Percentiles rank a stretch among this genome's conserved stretches.
phyloP scores from a whole-genome alignment of 192 early-diverging fungal genomes.

The Coemansia pectinata region DNA sequence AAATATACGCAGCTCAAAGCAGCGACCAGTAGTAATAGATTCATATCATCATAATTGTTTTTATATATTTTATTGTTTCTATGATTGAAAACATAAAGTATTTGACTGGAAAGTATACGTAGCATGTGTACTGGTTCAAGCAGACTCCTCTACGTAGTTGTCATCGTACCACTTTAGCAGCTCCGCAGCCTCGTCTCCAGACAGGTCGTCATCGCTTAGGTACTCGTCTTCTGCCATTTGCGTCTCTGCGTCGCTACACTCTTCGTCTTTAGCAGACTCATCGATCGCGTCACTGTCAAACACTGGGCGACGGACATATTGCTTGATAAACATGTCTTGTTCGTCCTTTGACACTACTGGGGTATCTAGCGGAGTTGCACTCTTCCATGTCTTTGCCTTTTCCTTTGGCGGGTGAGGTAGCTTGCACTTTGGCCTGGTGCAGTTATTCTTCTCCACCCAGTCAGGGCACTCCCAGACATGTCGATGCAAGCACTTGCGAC shows the following conservation, averaged over 20 bases:
- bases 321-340: constrained; percentile 21
- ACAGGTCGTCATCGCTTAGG: constrained; percentile 20
- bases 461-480: constrained; percentile 74
- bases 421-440: constrained; percentile 58
- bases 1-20: constrained; percentile 45
- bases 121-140: not conserved
- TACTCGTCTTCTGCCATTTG: constrained; percentile 11
- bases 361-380: not conserved
- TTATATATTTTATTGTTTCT: not conserved
- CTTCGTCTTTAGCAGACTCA: not conserved
- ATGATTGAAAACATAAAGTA: not conserved
- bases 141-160: constrained; percentile 14
- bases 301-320: constrained; percentile 34
- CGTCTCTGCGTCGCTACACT: not conserved
- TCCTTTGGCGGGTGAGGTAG: constrained; percentile 56
- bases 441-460: constrained; percentile 64
- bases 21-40: constrained; percentile 36
- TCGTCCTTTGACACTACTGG: constrained; percentile 13
- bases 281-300: constrained; percentile 14
- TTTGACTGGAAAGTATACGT: not conserved
- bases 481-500: constrained; percentile 56
- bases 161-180: constrained; percentile 56
- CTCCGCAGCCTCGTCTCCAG: constrained; percentile 46
- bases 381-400: constrained; percentile 2
- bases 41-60: not conserved